Evolutionary conservation across 2,329 filamentous ascomycete genomes (phyloP), one percentile per base, ranked within the genome.

Genomic region (Coniochaeta sp.): DNA sequence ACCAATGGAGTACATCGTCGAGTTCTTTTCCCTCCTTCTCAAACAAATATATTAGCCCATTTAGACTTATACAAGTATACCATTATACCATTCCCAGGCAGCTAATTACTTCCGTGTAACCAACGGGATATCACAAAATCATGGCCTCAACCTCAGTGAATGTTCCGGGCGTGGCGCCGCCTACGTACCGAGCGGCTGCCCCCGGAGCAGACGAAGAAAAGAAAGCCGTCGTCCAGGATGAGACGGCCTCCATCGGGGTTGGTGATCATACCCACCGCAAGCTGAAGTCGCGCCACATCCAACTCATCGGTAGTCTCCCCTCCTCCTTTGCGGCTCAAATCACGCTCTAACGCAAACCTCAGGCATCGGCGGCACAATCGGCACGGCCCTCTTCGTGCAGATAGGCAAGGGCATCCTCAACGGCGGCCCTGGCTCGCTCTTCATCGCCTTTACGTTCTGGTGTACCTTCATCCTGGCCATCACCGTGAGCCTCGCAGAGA

Each of bases 401-500:
- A 87, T 88, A 62, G 85, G 85, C 54, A 76, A 76, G 58, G 81
- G 80, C 3, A 71, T 88, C 24, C 71, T 86, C 62, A 76, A 83
- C 56, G 85, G 84, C 34, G 85, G 85, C 0, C 85, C 85, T 0
- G 83, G 69, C 17, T 83, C 79, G 62, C 68, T 87, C 28, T 82
- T 87, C 60, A 69, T 85, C 24, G 85, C 83, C 38, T 88, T 87
- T 63, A 76, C 79, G 12, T 73, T 87, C 40, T 88, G 84, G 84
- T 86, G 82, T 68, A 78, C 79, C 43, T 80, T 87, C 47, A 83
- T 87, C 64, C 77, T 87, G 26, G 79, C 81, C 56, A 77, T 87
- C 55, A 87, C 82, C 0, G 75, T 85, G 62, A 81, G 76, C 69
- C 84, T 89, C 75, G 86, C 87, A 14, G 89, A 91, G 70, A 90